Evolutionary conservation across 2,329 filamentous ascomycete genomes (phyloP).

Genomic region (Fusarium goolgardi): DNA sequence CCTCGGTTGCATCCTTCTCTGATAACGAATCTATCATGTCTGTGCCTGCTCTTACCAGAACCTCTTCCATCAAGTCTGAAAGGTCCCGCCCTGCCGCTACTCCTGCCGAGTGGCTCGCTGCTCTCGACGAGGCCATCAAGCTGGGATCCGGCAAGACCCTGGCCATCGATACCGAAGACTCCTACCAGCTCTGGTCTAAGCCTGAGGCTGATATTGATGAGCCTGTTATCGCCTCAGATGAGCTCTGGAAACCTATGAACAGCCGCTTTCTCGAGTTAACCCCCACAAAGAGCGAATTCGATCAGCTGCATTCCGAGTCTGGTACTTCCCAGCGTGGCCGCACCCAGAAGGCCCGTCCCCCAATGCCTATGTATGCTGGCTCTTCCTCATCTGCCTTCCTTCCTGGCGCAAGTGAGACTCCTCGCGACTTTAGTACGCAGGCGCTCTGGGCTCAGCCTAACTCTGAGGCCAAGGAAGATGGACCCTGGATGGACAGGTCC

Average conservation of each 20-base stretch:
- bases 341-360: slow-evolving; percentile 36
- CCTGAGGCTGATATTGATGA: slow-evolving; percentile 16
- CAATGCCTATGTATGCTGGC: slow-evolving; percentile 39
- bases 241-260: slow-evolving; percentile 43
- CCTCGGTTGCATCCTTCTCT: slow-evolving; percentile 38
- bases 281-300: slow-evolving; percentile 33
- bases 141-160: slow-evolving; percentile 29
- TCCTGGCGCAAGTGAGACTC: slow-evolving; percentile 41
- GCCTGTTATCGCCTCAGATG: slow-evolving; percentile 18
- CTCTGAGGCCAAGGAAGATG: slow-evolving; percentile 33
- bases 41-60: slow-evolving; percentile 32
- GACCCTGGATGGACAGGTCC: slow-evolving; percentile 45
- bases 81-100: slow-evolving; percentile 41
- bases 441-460: slow-evolving; percentile 39
- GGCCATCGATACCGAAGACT: slow-evolving; percentile 20
- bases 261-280: slow-evolving; percentile 40
- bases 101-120: slow-evolving; percentile 53
- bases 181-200: slow-evolving; percentile 46
- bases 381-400: slow-evolving; percentile 42
- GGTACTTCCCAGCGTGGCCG: slow-evolving; percentile 41
- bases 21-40: slow-evolving; percentile 29
- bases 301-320: slow-evolving; percentile 37
- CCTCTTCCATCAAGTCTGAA: slow-evolving; percentile 41
- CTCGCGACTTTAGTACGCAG: slow-evolving; percentile 46
- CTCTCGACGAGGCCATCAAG: slow-evolving; percentile 49